Evolutionary conservation across 768 basidiomycete species (phyloP), one percentile per base, ranked within the genome.

Genomic region (Rhizopogon salebrosus): DNA sequence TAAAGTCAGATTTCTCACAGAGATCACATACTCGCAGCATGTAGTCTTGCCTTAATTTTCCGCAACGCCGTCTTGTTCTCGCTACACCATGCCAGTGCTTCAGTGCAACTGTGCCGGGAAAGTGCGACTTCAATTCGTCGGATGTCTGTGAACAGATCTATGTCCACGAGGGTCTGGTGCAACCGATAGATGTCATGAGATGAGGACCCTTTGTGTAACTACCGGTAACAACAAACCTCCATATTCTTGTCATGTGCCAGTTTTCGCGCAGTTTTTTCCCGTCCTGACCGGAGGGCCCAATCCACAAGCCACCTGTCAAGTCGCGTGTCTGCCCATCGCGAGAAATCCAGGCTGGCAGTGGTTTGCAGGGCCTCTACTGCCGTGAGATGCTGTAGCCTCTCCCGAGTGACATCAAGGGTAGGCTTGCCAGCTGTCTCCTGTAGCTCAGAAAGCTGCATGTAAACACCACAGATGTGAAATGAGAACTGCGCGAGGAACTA

Each of bases 81-180:
- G 56, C 84, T 93, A 61, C 94, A 98, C 95, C 95, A 99, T 18
- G 83, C 78, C 41, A 99, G 75, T 13, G 95, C 95, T 69, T 97
- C 93, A 6, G 86, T 77, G 58, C 93, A 95, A 56, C 86, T 89
- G 55, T 89, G 84, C 26, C 72, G 72, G 6, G 75, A 67, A 37
- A 99, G 77, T 0, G 92, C 93, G 8, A 77, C 74, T 68, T 97
- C 93, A 59, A 98, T 95, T 53, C 87, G 80, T 34, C 78, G 80
- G 48, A 98, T 90, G 55, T 97, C 93, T 57, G 82, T 84, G 69
- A 97, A 98, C 18, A 98, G 76, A 50, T 95, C 90, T 40, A 95
- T 84, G 64, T 98, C 95, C 27, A 94, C 92, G 3, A 95, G 77
- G 36, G 81, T 83, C 92, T 95, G 58, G 46, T 34, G 51, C 7